Evolutionary conservation across 2,329 filamentous ascomycete species (phyloP).

Genomic region (Penicillium corylophilum): DNA sequence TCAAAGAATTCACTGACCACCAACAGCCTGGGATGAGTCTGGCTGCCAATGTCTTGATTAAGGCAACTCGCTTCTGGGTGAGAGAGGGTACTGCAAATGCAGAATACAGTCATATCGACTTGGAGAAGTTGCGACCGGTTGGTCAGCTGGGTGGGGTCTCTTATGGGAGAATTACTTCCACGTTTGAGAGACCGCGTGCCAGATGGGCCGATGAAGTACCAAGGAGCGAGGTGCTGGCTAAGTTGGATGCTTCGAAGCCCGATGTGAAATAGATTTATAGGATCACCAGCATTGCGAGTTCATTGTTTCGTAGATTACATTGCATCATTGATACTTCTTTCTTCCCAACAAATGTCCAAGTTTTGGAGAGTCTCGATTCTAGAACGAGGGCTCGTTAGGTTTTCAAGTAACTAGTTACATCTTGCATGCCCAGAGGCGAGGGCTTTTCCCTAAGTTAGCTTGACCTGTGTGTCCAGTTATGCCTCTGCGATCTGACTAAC

Average conservation of each 20-base stretch:
- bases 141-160: slow-evolving; percentile 81
- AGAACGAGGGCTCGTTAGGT: too few relatives aligned
- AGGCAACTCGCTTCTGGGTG: slow-evolving; percentile 82
- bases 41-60: slow-evolving; percentile 69
- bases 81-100: slow-evolving; percentile 79
- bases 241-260: slow-evolving; percentile 14
- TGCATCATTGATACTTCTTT: too few relatives aligned
- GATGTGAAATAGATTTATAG: background rate
- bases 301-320: too few relatives aligned
- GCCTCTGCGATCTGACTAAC: too few relatives aligned
- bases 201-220: slow-evolving; percentile 20
- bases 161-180: slow-evolving; percentile 68
- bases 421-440: too few relatives aligned
- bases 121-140: slow-evolving; percentile 72
- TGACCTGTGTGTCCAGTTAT: too few relatives aligned
- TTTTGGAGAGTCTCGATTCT: too few relatives aligned
- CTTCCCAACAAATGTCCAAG: too few relatives aligned
- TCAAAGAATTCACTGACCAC: slow-evolving; percentile 71
- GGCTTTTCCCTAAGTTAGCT: too few relatives aligned
- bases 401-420: too few relatives aligned
- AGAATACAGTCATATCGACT: slow-evolving; percentile 69
- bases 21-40: slow-evolving; percentile 69
- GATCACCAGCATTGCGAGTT: background rate
- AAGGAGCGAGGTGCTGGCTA: slow-evolving; percentile 18
- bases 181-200: slow-evolving; percentile 63